These are phyloP conservation scores for Aspergillus hancockii DNA, from an alignment of 495 filamentous ascomycete species.

Conservation along the genomic window DNA sequence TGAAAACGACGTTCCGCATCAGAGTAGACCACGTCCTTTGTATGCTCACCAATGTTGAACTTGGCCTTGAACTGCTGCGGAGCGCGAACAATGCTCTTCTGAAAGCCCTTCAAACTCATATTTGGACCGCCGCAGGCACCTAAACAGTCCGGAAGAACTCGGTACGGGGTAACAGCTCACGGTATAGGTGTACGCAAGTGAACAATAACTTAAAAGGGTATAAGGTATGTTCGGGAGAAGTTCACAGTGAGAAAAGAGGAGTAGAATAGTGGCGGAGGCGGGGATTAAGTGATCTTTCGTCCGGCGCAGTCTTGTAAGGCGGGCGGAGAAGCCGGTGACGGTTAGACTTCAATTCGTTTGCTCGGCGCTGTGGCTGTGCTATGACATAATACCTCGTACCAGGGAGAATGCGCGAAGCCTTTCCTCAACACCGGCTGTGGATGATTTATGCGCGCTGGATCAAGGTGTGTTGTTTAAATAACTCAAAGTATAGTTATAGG, in stretches of 20 bases:
- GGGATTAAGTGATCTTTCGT: conserved; percentile 12
- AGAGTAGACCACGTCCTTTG: conserved; percentile 90
- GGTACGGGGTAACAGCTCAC: not conserved
- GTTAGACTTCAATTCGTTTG: conserved; percentile 25
- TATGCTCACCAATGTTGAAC: conserved; percentile 91
- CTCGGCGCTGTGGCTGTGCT: conserved; percentile 28
- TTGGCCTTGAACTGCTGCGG: conserved; percentile 87
- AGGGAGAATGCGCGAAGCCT: too few species aligned
- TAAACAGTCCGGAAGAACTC: conserved; percentile 12
- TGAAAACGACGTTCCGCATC: conserved; percentile 93
- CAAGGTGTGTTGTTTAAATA: not conserved
- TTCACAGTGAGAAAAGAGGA: conserved; percentile 12
- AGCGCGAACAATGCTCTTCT: conserved; percentile 83
- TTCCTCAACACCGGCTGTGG: too few species aligned
- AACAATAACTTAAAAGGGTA: not conserved
- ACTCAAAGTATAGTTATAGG: too few species aligned
- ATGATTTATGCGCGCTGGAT: not conserved
- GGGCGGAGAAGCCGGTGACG: conserved; percentile 20
- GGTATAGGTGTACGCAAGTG: not conserved
- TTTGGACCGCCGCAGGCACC: conserved; percentile 16
- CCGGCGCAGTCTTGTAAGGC: conserved; percentile 8
- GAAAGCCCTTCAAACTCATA: conserved; percentile 98
- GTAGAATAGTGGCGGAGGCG: conserved; percentile 16
- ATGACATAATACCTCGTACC: conserved; percentile 38
- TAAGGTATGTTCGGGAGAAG: not conserved